Percentiles rank a stretch among this genome's conserved stretches.
These are phyloP conservation scores for Leccinum uliginosum DNA, from an alignment of 768 basidiomycete species.

Conservation along the genomic window DNA sequence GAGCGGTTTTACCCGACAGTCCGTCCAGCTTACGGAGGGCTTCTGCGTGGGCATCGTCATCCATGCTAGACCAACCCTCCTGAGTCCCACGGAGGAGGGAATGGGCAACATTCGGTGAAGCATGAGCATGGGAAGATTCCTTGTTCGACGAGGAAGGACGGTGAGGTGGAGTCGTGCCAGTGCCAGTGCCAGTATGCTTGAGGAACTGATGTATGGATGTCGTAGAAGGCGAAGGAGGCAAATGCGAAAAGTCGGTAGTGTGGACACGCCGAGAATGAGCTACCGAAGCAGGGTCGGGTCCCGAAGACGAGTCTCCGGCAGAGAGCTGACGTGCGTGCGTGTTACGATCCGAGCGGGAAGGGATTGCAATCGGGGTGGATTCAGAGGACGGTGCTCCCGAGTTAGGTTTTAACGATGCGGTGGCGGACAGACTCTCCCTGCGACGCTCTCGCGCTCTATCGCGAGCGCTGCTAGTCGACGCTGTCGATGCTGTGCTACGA, in stretches of 20 bases:
- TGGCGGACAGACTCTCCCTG: constrained; percentile 44
- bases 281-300: constrained; percentile 41
- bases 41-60: constrained; percentile 86
- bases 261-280: constrained; percentile 55
- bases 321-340: constrained; percentile 66
- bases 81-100: constrained; percentile 83
- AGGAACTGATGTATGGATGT: constrained; percentile 84
- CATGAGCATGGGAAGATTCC: constrained; percentile 36
- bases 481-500: constrained; percentile 61
- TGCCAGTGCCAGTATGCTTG: constrained; percentile 45
- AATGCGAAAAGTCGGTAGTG: constrained; percentile 78
- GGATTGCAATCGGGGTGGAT: constrained; percentile 21
- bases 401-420: constrained; percentile 35
- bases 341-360: constrained; percentile 26
- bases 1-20: constrained; percentile 67
- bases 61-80: constrained; percentile 84
- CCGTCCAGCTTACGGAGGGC: constrained; percentile 93
- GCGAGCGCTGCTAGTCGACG: constrained; percentile 35
- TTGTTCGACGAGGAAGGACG: constrained; percentile 38
- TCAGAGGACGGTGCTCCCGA: constrained; percentile 10
- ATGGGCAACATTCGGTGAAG: constrained; percentile 70
- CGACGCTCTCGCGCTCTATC: constrained; percentile 50
- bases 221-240: constrained; percentile 90
- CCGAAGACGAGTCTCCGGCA: constrained; percentile 63
- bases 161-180: constrained; percentile 33